Evolutionary conservation across 1,284 basidiomycete species (phyloP).

Genomic region (Puccinia polysora): DNA sequence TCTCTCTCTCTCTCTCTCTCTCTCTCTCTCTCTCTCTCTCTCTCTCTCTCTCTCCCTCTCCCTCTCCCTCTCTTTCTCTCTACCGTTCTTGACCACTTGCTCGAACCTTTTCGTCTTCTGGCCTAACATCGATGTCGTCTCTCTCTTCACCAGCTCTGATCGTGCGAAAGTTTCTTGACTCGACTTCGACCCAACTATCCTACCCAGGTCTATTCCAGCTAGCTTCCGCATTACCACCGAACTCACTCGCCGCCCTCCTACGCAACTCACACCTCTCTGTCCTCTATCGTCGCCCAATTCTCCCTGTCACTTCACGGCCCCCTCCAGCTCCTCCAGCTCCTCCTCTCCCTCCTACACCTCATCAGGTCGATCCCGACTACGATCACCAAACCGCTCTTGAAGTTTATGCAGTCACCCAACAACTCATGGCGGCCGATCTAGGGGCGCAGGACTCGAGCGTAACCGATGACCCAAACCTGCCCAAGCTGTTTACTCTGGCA

Average conservation of each 20-base stretch:
- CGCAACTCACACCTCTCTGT: conserved; percentile 83
- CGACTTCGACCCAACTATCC: conserved; percentile 73
- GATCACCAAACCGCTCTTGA: conserved; percentile 47
- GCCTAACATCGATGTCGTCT: too few species aligned
- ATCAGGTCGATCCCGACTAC: conserved; percentile 46
- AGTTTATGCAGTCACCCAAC: conserved; percentile 43
- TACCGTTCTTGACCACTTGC: too few species aligned
- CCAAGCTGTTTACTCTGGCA: conserved; percentile 69
- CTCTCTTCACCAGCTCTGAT: not conserved
- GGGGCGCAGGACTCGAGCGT: not conserved
- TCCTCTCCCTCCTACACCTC: conserved; percentile 43
- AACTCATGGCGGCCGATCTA: conserved; percentile 25
- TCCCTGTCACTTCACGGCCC: conserved; percentile 45
- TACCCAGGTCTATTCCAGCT: conserved; percentile 64
- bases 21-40: too few species aligned
- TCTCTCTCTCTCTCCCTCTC: too few species aligned
- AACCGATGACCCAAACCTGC: conserved; percentile 48
- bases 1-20: too few species aligned
- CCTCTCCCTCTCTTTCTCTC: too few species aligned
- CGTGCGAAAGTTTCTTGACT: conserved; percentile 66
- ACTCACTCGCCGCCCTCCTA: conserved; percentile 68
- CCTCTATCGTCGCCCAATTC: conserved; percentile 62
- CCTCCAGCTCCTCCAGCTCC: conserved; percentile 38
- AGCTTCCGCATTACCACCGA: conserved; percentile 49
- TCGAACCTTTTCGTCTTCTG: too few species aligned